Evolutionary conservation across 2,329 filamentous ascomycete genomes (phyloP).

Genomic region (Alternaria hordeiaustralica): DNA sequence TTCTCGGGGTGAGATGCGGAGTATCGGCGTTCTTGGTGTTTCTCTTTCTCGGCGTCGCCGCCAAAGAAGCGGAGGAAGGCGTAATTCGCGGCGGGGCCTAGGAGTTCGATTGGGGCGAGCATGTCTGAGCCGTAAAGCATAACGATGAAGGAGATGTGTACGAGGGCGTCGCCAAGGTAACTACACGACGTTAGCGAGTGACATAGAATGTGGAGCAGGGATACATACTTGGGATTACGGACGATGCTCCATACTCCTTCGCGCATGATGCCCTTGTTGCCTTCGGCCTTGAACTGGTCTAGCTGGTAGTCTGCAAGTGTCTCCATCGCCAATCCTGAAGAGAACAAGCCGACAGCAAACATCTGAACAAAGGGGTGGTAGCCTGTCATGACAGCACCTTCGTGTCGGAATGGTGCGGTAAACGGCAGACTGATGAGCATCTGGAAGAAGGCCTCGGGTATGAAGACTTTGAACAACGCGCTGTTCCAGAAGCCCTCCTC

Average conservation of each 20-base stretch:
- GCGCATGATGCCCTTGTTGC: conserved; percentile 54
- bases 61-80: conserved; percentile 63
- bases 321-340: conserved; percentile 63
- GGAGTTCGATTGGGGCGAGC: conserved; percentile 61
- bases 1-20: conserved; percentile 58
- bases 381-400: conserved; percentile 46
- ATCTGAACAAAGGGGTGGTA: conserved; percentile 47
- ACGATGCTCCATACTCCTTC: conserved; percentile 69
- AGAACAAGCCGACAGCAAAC: conserved; percentile 62
- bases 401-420: conserved; percentile 61
- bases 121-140: conserved; percentile 63
- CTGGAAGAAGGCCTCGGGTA: conserved; percentile 65
- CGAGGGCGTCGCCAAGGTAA: conserved; percentile 66
- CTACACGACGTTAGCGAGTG: conserved; percentile 41
- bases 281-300: conserved; percentile 56
- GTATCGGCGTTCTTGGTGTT: conserved; percentile 61
- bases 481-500: conserved; percentile 64
- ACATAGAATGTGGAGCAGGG: not conserved
- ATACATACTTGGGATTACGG: conserved; percentile 66
- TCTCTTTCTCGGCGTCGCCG: conserved; percentile 63
- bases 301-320: conserved; percentile 64
- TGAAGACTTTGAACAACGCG: conserved; percentile 60
- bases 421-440: conserved; percentile 65
- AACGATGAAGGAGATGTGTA: conserved; percentile 66
- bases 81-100: conserved; percentile 66